A percentile compares a stretch with the other conserved stretches of the same genome.
Evolutionary conservation across 768 basidiomycete genomes (phyloP).

Genomic region (Mycena belliarum): DNA sequence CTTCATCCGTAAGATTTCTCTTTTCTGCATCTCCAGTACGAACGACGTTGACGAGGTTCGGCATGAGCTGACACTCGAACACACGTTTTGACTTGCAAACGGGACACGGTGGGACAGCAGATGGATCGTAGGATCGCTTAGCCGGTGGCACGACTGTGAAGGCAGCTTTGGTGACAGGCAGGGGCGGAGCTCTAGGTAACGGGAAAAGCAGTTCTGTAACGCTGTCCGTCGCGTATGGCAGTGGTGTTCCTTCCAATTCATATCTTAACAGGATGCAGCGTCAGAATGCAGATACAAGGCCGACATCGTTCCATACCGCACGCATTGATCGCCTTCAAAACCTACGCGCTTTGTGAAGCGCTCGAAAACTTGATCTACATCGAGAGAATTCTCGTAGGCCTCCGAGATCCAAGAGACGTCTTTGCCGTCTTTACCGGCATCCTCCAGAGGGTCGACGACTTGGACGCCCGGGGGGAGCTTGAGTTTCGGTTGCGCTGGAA

Average conservation of each 20-base stretch:
- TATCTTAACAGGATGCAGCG: slow-evolving; percentile 56
- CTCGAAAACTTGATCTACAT: slow-evolving; percentile 85
- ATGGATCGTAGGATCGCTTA: slow-evolving; percentile 56
- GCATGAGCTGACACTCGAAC: slow-evolving; percentile 96
- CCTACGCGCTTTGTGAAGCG: slow-evolving; percentile 74
- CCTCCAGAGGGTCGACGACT: slow-evolving; percentile 40
- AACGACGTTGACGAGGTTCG: slow-evolving; percentile 84
- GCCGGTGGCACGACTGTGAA: slow-evolving; percentile 54
- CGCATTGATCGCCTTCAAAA: slow-evolving; percentile 78
- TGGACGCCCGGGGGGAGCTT: slow-evolving; percentile 46
- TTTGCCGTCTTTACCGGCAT: slow-evolving; percentile 43
- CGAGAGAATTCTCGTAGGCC: slow-evolving; percentile 76
- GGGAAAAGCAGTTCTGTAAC: slow-evolving; percentile 79
- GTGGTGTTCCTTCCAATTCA: slow-evolving; percentile 80
- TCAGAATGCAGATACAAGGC: neutral
- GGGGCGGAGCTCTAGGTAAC: slow-evolving; percentile 39
- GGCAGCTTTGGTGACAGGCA: slow-evolving; percentile 60
- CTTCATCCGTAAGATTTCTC: slow-evolving; percentile 58
- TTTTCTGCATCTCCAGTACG: slow-evolving; percentile 30
- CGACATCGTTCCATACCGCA: slow-evolving; percentile 60
- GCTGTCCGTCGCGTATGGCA: slow-evolving; percentile 82
- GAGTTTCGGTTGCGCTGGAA: slow-evolving; percentile 56
- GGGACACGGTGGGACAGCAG: slow-evolving; percentile 63
- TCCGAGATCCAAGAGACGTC: slow-evolving; percentile 66
- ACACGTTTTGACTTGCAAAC: slow-evolving; percentile 65